Base-by-base conservation (phyloP, 768 basidiomycete genomes). In the Boletus patriciae region DNA sequence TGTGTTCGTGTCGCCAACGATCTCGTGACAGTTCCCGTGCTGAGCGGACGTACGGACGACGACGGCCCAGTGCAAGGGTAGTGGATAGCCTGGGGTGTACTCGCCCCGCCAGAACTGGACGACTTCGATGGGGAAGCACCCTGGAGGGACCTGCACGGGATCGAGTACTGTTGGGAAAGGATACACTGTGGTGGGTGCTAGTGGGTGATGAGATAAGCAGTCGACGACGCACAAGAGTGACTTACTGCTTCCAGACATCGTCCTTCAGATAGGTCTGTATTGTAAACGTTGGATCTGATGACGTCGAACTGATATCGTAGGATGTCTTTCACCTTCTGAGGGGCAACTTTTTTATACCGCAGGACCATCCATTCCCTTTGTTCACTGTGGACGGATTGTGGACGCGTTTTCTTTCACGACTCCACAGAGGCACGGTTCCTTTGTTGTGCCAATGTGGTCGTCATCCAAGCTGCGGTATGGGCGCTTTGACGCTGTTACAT, bases 51-150 rank as follows among this genome's bases (percentile, higher is more conserved):
- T 72, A 16, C 60, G 70, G 51, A 72, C 33, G 46, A 64, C 11
- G 61, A 70, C 64, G 13, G 62, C 49, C 70, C 70, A 70, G 53
- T 70, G 70, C 1, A 70, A 43, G 9, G 59, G 69, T 6, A 42
- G 34, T 9, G 64, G 66, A 3, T 6, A 44, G 6, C 54, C 52
- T 1, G 16, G 44, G 4, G 25, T 1, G 45, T 51, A 55, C 34
- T 66, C 60, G 18, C 70, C 70, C 19, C 63, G 70, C 66, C 68
- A 70, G 48, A 59, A 68, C 38, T 70, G 69, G 52, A 61, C 52
- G 34, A 70, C 51, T 27, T 72, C 64, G 45, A 72, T 63, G 29
- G 64, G 57, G 50, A 58, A 68, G 37, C 31, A 50, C 10, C 59
- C 63, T 1, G 36, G 9, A 8, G 65, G 70, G 25, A 67, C 63